Base-by-base conservation (phyloP, 495 filamentous ascomycete species). In the Xylaria intraflava region DNA sequence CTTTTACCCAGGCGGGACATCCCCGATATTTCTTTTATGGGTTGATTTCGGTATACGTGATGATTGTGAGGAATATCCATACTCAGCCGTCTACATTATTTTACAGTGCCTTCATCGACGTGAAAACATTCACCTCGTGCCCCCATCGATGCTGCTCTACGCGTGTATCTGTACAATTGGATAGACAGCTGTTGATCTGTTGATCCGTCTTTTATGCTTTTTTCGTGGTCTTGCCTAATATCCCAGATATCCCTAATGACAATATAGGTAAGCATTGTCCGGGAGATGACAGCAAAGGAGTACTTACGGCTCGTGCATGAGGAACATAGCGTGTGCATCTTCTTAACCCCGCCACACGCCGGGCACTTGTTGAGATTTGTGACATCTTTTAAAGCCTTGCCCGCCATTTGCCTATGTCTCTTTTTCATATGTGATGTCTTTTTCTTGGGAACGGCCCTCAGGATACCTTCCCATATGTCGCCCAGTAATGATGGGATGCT, bases 401-500 rank as follows among this genome's bases (percentile, higher is more conserved):
- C 92, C 16, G 89, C 92, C 83, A 96, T 84, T 60, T 92, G 89
- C 60, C 94, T 80, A 62, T 89, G 84, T 56, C 93, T 85, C 74
- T 88, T 95, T 78, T 95, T 96, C 78, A 88, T 89, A 69, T 99
- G 87, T 22, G 92, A 95, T 9, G 90, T 95, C 82, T 97, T 99
- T 74, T 96, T 97, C 79, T 99, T 99, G 9, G 93, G 93, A 6
- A 96, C 93, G 3, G 93, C 93, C 56, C 84, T 83, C 30, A 99
- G 83, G 33, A 97, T 80, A 2, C 86, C 89, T 56, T 96, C 94
- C 88, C 92, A 97, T 55, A 99, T 78, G 33, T 83, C 87, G 41
- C 79, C 78, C 16, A 94, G 67, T 3, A 93, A 59, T 11, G 66
- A 70, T 11, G 71, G 70, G 68, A 80, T 61, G 33, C 62, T 70